Base-by-base conservation (phyloP, 306 rosid genomes). In the Prunus mira region DNA sequence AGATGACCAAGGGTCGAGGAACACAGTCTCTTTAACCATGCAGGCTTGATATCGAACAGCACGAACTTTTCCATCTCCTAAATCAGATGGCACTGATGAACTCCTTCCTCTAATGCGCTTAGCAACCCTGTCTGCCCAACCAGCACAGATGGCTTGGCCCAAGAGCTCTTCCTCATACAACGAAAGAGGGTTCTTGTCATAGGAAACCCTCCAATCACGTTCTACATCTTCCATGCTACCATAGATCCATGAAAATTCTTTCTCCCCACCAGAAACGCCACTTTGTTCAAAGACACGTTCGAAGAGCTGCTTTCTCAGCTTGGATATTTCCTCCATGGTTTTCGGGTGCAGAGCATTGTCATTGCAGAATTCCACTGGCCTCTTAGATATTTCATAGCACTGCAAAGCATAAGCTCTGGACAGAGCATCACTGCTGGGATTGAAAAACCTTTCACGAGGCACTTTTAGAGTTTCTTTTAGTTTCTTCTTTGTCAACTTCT, bases 121-220 rank as follows among this genome's bases (percentile, higher is more conserved):
- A 8, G 98, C 96, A 79, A 95, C 91, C 90, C 93, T 87, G 71
- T 95, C 98, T 56, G 93, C 96, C 98, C 98, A 95, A 79, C 98
- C 98, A 82, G 97, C 97, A 87, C 98, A 95, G 70, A 95, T 88
- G 28, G 95, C 93, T 87, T 88, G 95, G 79, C 96, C 77, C 56
- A 94, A 79, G 73, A 92, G 84, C 81, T 89, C 85, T 86, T 94
- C 96, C 82, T 90, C 98, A 43, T 84, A 80, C 74, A 87, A 76
- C 18, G 79, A 84, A 55, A 94, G 93, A 69, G 97, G 97, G 76
- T 83, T 85, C 68, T 82, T 89, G 27, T 64, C 79, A 62, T 85
- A 82, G 34, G 90, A 78, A 69, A 81, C 84, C 64, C 73, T 78
- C 98, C 98, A 92, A 46, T 77, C 88, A 41, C 41, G 78, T 78